Percentiles rank a stretch among this genome's conserved stretches.
Conservation (phyloP, 257 asterid species). For the Solanum pennellii region DNA sequence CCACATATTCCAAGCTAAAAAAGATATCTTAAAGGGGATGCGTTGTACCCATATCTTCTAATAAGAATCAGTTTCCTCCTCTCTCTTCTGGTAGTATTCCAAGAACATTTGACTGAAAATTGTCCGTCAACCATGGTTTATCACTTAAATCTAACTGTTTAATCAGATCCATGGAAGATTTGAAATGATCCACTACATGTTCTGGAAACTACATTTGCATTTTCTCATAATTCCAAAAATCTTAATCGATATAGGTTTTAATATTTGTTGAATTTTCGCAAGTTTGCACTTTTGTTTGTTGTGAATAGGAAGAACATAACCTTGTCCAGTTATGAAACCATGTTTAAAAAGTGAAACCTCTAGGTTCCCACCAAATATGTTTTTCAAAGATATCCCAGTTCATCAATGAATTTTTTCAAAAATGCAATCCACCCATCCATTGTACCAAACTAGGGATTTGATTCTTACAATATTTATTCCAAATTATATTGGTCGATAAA, state of each 20-base stretch:
- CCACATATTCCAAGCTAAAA: neutral
- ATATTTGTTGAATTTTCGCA: too few relatives aligned
- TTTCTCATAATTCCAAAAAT: neutral
- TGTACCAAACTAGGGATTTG: neutral
- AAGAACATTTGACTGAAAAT: neutral
- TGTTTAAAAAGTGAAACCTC: neutral
- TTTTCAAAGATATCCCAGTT: neutral
- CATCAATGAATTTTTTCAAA: neutral
- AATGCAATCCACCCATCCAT: neutral
- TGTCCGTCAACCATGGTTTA: neutral
- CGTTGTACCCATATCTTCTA: neutral
- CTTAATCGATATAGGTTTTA: neutral
- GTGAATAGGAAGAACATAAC: neutral
- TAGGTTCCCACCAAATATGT: neutral
- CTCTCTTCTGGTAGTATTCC: too few relatives aligned
- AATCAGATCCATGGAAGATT: too few relatives aligned
- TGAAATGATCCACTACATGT: neutral
- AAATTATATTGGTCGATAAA: neutral
- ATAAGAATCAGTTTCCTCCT: too few relatives aligned
- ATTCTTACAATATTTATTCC: neutral
- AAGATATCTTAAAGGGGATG: too few relatives aligned
- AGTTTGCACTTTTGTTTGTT: too few relatives aligned
- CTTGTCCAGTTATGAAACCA: neutral
- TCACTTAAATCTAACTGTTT: too few relatives aligned
- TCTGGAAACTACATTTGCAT: neutral